Percentiles rank a stretch among this genome's conserved stretches.
These are phyloP conservation scores for Fusarium nematophilum DNA, from an alignment of 2,329 filamentous ascomycete genomes.

Conservation along the genomic window DNA sequence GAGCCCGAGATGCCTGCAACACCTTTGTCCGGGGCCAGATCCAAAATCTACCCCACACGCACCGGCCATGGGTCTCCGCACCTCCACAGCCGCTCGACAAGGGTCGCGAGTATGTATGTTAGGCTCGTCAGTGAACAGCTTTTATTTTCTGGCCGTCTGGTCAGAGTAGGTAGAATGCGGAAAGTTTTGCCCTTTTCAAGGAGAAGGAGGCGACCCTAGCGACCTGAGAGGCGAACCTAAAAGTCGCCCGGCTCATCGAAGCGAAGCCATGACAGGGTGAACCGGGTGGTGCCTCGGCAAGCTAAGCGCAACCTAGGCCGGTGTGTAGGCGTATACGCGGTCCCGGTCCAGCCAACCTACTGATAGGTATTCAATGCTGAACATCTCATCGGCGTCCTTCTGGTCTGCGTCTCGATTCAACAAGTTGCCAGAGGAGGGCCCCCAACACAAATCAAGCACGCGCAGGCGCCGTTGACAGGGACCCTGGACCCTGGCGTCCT, in stretches of 20 bases:
- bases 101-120: slow-evolving; percentile 17
- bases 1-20: slow-evolving; percentile 25
- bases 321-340: no score
- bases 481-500: slow-evolving; percentile 39
- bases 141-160: not conserved
- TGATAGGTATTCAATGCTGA: slow-evolving; percentile 1
- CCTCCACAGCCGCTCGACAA: slow-evolving; percentile 35
- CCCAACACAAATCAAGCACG: slow-evolving; percentile 24
- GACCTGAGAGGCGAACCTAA: not conserved
- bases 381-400: slow-evolving; percentile 10
- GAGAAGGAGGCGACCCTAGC: not conserved
- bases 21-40: slow-evolving; percentile 25
- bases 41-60: slow-evolving; percentile 43
- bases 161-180: slow-evolving; percentile 20
- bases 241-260: not conserved
- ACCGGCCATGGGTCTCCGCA: slow-evolving; percentile 41
- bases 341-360: no score
- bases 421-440: slow-evolving; percentile 19
- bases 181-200: slow-evolving; percentile 16
- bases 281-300: not conserved
- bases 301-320: slow-evolving; percentile 13
- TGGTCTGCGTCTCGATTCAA: slow-evolving; percentile 19
- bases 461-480: slow-evolving; percentile 24
- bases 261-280: not conserved
- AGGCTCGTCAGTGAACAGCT: slow-evolving; percentile 16